These are phyloP conservation scores for Flaveria robusta DNA, from an alignment of 129 eudicot species.

Conservation along the genomic window DNA sequence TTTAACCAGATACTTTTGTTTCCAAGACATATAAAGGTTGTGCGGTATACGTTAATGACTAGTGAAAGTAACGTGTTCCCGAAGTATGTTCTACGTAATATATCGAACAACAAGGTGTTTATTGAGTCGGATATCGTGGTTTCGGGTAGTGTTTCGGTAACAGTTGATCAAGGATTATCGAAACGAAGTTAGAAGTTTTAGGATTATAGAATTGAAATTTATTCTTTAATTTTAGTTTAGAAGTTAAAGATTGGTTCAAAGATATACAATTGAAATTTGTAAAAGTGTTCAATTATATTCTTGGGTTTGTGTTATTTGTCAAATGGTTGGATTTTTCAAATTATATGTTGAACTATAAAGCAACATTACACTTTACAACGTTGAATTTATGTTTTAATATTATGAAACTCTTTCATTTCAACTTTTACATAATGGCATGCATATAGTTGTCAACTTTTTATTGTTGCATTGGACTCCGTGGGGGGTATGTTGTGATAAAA, in stretches of 20 bases:
- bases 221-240: slow-evolving; percentile 14
- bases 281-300: slow-evolving; percentile 24
- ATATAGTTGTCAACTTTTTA: not conserved
- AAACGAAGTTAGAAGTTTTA: slow-evolving; percentile 18
- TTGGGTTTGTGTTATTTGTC: slow-evolving; percentile 23
- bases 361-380: slow-evolving; percentile 2
- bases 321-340: slow-evolving; percentile 20
- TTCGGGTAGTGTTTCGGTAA: slow-evolving; percentile 53
- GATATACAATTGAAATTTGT: slow-evolving; percentile 21
- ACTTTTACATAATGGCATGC: not conserved
- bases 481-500: not conserved
- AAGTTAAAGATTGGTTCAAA: slow-evolving; percentile 27
- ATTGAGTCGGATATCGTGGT: slow-evolving; percentile 54
- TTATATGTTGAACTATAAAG: slow-evolving; percentile 20
- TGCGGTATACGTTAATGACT: slow-evolving; percentile 61
- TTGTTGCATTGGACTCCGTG: not conserved
- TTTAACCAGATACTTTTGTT: slow-evolving; percentile 52
- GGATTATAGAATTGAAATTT: slow-evolving; percentile 4
- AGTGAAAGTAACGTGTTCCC: slow-evolving; percentile 48
- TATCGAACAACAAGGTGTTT: slow-evolving; percentile 57
- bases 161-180: slow-evolving; percentile 67
- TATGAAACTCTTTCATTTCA: not conserved
- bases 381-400: slow-evolving; percentile 2
- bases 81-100: slow-evolving; percentile 58
- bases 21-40: slow-evolving; percentile 53